Percentiles rank a stretch among this genome's conserved stretches.
These are phyloP conservation scores for Auxenochlorella pyrenoidosa DNA, from an alignment of 139 green algal genomes.

Conservation along the genomic window DNA sequence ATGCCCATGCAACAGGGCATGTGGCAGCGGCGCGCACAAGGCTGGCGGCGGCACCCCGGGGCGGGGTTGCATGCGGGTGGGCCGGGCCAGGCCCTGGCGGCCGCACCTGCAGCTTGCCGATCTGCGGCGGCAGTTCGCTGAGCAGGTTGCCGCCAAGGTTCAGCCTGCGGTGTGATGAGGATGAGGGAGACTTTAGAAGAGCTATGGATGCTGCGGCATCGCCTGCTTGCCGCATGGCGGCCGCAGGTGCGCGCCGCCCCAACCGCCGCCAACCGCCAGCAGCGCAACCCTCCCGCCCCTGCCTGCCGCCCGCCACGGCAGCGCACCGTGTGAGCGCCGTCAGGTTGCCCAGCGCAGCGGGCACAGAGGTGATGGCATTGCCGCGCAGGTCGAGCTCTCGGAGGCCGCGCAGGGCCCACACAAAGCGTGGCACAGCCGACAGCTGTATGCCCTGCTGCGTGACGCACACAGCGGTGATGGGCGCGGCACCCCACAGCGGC, in stretches of 20 bases:
- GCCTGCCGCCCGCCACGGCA: background rate
- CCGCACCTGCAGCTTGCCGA: constrained; percentile 11
- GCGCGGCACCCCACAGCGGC: background rate
- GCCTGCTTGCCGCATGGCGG: too few species aligned
- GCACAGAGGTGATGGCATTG: constrained; percentile 32
- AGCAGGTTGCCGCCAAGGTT: constrained; percentile 16
- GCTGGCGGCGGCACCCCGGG: background rate
- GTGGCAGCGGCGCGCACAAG: background rate
- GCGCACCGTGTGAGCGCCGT: constrained; percentile 2
- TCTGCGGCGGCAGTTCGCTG: background rate
- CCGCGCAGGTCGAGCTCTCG: constrained; percentile 21
- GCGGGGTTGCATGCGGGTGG: too few species aligned
- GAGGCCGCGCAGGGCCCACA: constrained; percentile 3
- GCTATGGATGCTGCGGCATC: background rate
- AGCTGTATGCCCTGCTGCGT: background rate
- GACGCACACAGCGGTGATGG: background rate
- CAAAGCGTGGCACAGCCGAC: background rate
- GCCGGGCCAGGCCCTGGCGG: too few species aligned
- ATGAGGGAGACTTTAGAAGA: too few species aligned
- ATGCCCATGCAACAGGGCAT: background rate
- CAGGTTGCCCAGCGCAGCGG: background rate
- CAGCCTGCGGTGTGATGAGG: background rate
- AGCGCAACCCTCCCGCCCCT: background rate
- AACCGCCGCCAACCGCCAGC: background rate
- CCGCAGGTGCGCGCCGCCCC: background rate